Evolutionary conservation across 2,329 filamentous ascomycete genomes (phyloP), one percentile per base, ranked within the genome.

Genomic region (Sporothrix curviconia): DNA sequence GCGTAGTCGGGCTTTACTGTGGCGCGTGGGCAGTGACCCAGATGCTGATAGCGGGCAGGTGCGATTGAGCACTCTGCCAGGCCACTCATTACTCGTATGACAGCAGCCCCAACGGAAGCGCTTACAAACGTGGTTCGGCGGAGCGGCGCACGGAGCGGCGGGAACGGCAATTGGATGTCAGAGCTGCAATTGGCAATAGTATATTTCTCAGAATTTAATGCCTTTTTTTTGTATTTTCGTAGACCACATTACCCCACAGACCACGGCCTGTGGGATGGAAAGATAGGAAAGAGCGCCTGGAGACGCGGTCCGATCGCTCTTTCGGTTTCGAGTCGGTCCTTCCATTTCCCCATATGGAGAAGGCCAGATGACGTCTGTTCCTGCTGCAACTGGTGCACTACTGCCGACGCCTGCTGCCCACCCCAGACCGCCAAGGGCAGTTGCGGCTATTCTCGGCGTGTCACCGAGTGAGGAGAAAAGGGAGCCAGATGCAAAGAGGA

Each of bases 371-470:
- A 58, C 51, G 57, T 58, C 50, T 46, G 19, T 58, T 22, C 28
- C 30, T n/a, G n/a, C 30, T 40, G 24, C 36, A 42, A 22, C 39
- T 55, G 43, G 50, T 22, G 39, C 39, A 39, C 49, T 40, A 39
- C 36, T 49, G 50, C 44, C 55, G 17, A 22, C 24, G 49, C 40
- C 30, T 25, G 37, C 55, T 36, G 55, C 37, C 49, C 24, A 4
- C 28, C 39, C 42, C 34, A 11, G 37, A 12, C 50, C 24, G 22
- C 19, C 42, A 15, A 19, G 56, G 49, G 19, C 34, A 55, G 50
- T 9, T 42, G 51, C 63, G 63, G 55, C 52, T 60, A 63, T 51
- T 51, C 52, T 62, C 61, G 62, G 61, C 57, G 42, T 50, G 39
- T 51, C 39, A 51, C 24, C 17, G 19, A 54, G 43, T 47, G 50